Evolutionary conservation across 305 asterid genomes (phyloP), one percentile per base, ranked within the genome.

Genomic region (Galium porrigens): DNA sequence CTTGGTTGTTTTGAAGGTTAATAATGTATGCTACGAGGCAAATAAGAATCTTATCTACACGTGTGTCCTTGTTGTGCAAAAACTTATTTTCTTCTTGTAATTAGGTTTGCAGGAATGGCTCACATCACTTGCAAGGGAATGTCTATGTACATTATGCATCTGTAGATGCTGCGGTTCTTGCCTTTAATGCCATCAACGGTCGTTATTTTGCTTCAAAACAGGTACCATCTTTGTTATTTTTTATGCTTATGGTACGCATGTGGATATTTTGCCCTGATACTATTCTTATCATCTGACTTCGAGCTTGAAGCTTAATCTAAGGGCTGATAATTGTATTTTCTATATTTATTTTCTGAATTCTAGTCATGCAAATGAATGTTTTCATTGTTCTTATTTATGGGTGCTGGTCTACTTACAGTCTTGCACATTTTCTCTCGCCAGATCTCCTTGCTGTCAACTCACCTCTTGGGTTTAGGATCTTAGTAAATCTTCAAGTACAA

Each of bases 181-280:
- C 99, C 73, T 83, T 82, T 74, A 78, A 73, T 57, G 81, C 91
- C 67, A 79, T 76, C 74, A 89, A 87, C 67, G 97, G 95, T 36
- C 99, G 99, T 68, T 92, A 83, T 82, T 92, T 85, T 74, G 99
- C 96, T 52, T 88, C 94, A 64, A 92, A 89, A 78, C 95, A 82
- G 96, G 99, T 92, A 75, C 61, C 69, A 57, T 61, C 66, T 72
- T 74, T 49, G 36, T 14, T 20, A 29, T 12, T 49, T 9, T 10
- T 25, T 29, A 42, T 53, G 1, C 8, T 29, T 56, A 3, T 25
- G 51, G 30, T 59, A 37, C 49, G 32, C 29, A 37, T 4, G 10
- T 27, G 30, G 30, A 27, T 27, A 27, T 14, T 72, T 30, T 32
- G 17, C 20, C 20, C 25, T 15, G 55, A 25, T 32, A 42, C 5